phyloP scores from a whole-genome alignment of 495 filamentous ascomycete species.

The Tuber aestivum region DNA sequence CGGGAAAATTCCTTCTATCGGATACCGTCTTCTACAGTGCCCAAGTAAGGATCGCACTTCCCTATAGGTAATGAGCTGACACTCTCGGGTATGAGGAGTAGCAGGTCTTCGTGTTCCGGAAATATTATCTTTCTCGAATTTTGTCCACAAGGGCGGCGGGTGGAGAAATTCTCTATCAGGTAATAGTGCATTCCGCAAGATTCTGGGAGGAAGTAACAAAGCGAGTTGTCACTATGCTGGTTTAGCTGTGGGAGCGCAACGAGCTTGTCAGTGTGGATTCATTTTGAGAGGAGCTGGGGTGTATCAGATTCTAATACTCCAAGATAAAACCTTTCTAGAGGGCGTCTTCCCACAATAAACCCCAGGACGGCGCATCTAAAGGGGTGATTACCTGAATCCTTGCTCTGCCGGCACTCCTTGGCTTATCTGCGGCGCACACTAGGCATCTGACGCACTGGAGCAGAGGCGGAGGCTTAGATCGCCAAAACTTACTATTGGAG shows the following conservation, averaged over 20 bases:
- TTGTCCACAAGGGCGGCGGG: background rate
- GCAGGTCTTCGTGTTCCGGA: background rate
- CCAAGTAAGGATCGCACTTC: background rate
- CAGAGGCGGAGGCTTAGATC: too few species aligned
- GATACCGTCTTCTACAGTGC: background rate
- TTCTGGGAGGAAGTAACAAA: background rate
- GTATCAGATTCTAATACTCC: background rate
- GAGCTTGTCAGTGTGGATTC: background rate
- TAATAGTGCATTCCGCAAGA: background rate
- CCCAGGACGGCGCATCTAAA: too few species aligned
- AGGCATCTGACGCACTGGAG: background rate
- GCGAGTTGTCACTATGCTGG: background rate
- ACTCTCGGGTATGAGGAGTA: background rate
- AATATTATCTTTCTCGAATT: background rate
- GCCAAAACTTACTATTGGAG: too few species aligned
- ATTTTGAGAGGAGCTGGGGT: background rate
- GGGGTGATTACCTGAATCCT: too few species aligned
- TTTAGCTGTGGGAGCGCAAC: background rate
- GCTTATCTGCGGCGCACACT: too few species aligned
- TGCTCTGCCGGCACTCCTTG: too few species aligned
- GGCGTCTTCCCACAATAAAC: background rate
- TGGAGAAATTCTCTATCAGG: too few species aligned
- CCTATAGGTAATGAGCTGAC: background rate
- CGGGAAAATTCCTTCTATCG: background rate
- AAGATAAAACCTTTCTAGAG: too few species aligned